Base-by-base conservation (phyloP, 2,329 filamentous ascomycete species). In the Cladophialophora yegresii region DNA sequence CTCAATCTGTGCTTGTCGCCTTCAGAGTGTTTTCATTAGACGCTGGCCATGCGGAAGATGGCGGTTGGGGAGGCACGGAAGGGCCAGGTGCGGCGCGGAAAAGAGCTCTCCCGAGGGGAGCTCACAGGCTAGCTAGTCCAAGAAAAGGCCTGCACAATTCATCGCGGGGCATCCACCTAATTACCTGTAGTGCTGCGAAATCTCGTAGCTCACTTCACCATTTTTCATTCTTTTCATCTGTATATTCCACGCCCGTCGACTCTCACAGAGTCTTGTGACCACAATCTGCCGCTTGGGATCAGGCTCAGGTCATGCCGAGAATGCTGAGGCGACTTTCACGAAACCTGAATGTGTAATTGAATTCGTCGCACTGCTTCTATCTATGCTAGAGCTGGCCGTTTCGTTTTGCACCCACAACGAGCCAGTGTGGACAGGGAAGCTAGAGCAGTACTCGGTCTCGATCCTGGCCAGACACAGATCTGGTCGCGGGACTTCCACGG, bases 401-500 rank as follows among this genome's bases (percentile, higher is more conserved):
- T 81, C 75, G 76, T 77, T 75, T 73, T 72, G 73, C 75, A 72
- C 79, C 36, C 77, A 85, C 80, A 82, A 80, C 84, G 84, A 70
- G 81, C 83, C 85, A 84, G 85, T 87, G 85, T 87, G 85, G 85
- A 87, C 85, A 86, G 77, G 86, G 85, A 87, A 87, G 85, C 85
- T 81, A 87, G 71, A 87, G 78, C 64, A 78, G 84, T 79, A 79
- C 22, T 64, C 54, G 45, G 69, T 64, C 62, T 69, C 65, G 60
- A 65, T 30, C 57, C 65, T 59, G 54, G 51, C 56, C 59, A 61
- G 62, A 50, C 20, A 57, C 47, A 56, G 22, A 63, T 54, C 47
- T 63, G 56, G 61, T 58, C 58, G 63, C 63, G 65, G 62, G 67
- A 57, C 68, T 63, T 66, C 68, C 64, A 66, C 61, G 32, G 45